Conservation (phyloP, 345 rosid genomes). For the Rhodamnia rubescens region DNA sequence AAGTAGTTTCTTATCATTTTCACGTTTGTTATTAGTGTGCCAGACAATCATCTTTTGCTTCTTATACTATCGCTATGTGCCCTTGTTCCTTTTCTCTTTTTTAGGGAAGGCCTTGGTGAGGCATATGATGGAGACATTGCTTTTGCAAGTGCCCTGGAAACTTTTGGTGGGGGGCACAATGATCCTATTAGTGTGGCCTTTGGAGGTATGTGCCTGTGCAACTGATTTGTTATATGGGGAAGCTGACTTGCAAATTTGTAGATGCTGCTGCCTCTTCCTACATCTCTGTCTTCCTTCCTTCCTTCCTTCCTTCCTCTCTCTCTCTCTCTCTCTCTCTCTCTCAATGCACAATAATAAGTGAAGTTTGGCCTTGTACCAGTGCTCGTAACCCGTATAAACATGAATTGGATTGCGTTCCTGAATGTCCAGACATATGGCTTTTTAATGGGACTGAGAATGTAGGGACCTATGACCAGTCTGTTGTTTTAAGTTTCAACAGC, state of each 20-base stretch:
- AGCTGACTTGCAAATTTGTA: not conserved
- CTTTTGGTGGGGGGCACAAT: slow-evolving; percentile 98
- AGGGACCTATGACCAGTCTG: not conserved
- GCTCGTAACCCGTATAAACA: not conserved
- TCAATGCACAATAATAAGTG: not conserved
- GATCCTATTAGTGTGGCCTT: slow-evolving; percentile 98
- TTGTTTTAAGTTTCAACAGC: not conserved
- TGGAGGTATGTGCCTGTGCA: slow-evolving; percentile 50
- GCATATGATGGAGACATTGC: not conserved
- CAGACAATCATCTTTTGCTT: not conserved
- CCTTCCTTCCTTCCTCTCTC: too few species aligned
- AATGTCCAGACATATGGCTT: not conserved
- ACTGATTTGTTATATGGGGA: not conserved
- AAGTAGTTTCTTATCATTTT: not conserved
- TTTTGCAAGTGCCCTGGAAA: not conserved
- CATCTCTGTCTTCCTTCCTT: not conserved
- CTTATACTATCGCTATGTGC: not conserved
- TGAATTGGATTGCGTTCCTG: not conserved
- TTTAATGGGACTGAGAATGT: not conserved
- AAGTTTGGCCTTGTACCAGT: not conserved
- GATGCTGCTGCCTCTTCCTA: not conserved
- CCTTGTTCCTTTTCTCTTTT: slow-evolving; percentile 4
- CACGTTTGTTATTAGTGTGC: not conserved
- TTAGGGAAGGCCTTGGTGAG: slow-evolving; percentile 71
- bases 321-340: not conserved